Evolutionary conservation across 768 basidiomycete species (phyloP), one percentile per base, ranked within the genome.

Genomic region (Mrakia gelida): DNA sequence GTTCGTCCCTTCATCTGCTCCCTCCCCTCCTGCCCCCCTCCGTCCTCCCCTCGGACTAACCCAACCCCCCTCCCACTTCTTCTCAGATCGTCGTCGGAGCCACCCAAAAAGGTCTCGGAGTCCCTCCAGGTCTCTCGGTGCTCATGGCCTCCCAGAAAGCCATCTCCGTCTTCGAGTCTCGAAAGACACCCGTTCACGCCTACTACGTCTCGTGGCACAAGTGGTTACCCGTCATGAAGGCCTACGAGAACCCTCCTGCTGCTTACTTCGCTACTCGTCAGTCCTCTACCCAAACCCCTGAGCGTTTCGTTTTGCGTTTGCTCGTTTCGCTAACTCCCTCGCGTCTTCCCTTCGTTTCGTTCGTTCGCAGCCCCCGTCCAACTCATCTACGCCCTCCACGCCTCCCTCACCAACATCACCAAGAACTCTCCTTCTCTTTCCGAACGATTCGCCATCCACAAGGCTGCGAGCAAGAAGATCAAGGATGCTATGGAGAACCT

Each of bases 61-160:
- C 23, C 16, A 8, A 21, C 26, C 26, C 8, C 54, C 10, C 26
- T 16, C 54, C 26, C 26, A n/a, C 54, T 21, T 26, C 23, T 56
- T 26, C 54, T 23, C 54, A 74, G 73, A 54, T 79, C 62, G 78
- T 79, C 68, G 30, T 79, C 30, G 78, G 75, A 34, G 78, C 78
- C 15, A 91, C 90, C 77, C 94, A 96, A 84, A 97, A 97, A 83
- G 97, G 96, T 59, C 89, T 99, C 30, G 92, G 95, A 43, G 89
- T 91, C 0, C 97, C 97, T 3, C 96, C 97, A 11, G 97, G 97
- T 52, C 87, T 99, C 38, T 92, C 92, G 82, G 90, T 99, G 80
- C 85, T 96, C 77, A 87, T 92, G 56, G 94, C 91, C 13, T 93
- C 92, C 83, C 88, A 90, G 81, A 89, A 88, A 75, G 95, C 97